Percentiles rank a stretch among this genome's conserved stretches.
Evolutionary conservation across 2,329 filamentous ascomycete species (phyloP).

Genomic region (Pseudogymnoascus sp.): DNA sequence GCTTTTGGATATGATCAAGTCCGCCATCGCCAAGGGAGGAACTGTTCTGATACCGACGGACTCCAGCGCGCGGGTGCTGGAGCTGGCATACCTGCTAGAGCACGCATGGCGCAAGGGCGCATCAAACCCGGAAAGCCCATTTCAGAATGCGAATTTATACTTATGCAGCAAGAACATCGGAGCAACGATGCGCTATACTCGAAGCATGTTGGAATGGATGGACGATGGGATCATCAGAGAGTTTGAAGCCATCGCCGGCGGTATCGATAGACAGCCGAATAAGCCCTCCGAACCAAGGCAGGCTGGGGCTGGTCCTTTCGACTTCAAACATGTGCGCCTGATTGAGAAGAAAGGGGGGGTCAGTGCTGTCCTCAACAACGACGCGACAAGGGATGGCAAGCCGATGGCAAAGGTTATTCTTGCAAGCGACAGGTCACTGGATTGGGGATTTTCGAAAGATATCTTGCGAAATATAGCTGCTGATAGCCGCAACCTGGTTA

Average conservation of each 20-base stretch:
- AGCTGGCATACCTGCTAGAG: slow-evolving; percentile 85
- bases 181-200: slow-evolving; percentile 80
- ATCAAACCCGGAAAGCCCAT: slow-evolving; percentile 39
- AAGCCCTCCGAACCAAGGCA: slow-evolving; percentile 39
- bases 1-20: slow-evolving; percentile 70
- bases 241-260: slow-evolving; percentile 58
- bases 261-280: slow-evolving; percentile 35
- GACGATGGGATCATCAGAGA: slow-evolving; percentile 89
- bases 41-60: slow-evolving; percentile 91
- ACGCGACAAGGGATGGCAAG: slow-evolving; percentile 32
- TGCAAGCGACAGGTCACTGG: slow-evolving; percentile 79
- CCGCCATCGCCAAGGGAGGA: slow-evolving; percentile 71
- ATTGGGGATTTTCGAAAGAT: slow-evolving; percentile 91
- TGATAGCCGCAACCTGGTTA: slow-evolving; percentile 72
- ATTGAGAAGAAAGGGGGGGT: slow-evolving; percentile 77
- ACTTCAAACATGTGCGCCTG: slow-evolving; percentile 76
- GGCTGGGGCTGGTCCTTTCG: slow-evolving; percentile 61
- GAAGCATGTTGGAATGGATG: slow-evolving; percentile 99
- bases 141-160: slow-evolving; percentile 57
- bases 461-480: slow-evolving; percentile 65
- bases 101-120: slow-evolving; percentile 74
- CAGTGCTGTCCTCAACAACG: slow-evolving; percentile 53
- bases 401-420: slow-evolving; percentile 65
- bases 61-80: slow-evolving; percentile 87
- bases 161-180: slow-evolving; percentile 79